These are phyloP conservation scores for Halophytophthora batemanensis DNA, from an alignment of 352 stramenopile species.

Conservation along the genomic window DNA sequence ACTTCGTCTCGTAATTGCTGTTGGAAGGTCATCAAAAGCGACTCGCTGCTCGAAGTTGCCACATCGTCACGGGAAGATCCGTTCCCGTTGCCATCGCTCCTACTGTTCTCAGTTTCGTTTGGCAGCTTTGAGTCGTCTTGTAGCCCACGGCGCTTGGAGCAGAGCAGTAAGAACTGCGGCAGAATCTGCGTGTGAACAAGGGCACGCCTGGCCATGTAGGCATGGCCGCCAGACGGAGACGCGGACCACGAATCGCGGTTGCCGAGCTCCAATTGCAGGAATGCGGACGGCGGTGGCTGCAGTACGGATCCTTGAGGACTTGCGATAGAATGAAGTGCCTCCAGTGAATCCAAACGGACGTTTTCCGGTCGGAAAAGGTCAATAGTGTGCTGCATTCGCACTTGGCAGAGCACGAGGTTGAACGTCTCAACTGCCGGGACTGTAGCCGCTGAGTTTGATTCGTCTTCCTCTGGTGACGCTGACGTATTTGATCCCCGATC, in stretches of 20 bases:
- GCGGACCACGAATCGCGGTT: slow-evolving; percentile 7
- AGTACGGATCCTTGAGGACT: slow-evolving; percentile 22
- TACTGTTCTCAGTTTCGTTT: neutral
- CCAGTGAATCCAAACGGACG: slow-evolving; percentile 13
- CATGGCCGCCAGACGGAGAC: slow-evolving; percentile 15
- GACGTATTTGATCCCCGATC: neutral
- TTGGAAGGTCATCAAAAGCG: slow-evolving; percentile 21
- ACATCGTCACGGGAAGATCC: neutral
- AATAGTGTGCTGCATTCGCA: slow-evolving; percentile 32
- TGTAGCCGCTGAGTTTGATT: neutral
- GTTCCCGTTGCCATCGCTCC: neutral
- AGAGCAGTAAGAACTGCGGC: slow-evolving; percentile 39
- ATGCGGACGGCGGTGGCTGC: slow-evolving; percentile 25
- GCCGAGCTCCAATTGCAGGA: slow-evolving; percentile 33
- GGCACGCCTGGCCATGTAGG: slow-evolving; percentile 30
- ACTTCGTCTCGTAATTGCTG: slow-evolving; percentile 26
- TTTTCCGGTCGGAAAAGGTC: slow-evolving; percentile 30
- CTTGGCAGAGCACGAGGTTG: slow-evolving; percentile 39
- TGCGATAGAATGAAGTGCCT: slow-evolving; percentile 19
- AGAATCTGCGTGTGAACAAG: slow-evolving; percentile 21
- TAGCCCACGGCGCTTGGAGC: slow-evolving; percentile 14
- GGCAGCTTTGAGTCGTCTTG: neutral
- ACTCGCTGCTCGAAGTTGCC: slow-evolving; percentile 7
- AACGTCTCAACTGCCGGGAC: slow-evolving; percentile 23
- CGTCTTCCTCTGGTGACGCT: slow-evolving; percentile 5